A percentile compares a stretch with the other conserved stretches of the same genome.
These are phyloP conservation scores for Trichosporon ovoides DNA, from an alignment of 1,284 basidiomycete species.

Conservation along the genomic window DNA sequence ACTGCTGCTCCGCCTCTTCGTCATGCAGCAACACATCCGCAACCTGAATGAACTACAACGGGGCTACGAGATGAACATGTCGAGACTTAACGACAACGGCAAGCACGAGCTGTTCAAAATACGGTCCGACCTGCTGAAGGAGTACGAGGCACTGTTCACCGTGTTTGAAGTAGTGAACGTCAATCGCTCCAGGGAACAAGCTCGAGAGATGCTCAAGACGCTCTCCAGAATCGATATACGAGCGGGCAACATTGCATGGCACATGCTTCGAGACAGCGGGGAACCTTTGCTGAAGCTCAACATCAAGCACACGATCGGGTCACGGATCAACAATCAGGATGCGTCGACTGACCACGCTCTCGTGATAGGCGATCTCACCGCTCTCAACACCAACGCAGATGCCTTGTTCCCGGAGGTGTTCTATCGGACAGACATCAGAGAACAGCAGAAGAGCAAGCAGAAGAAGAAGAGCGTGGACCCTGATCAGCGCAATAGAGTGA, in stretches of 20 bases:
- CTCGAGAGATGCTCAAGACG: constrained; percentile 66
- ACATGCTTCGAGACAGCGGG: constrained; percentile 72
- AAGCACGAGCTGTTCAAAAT: constrained; percentile 57
- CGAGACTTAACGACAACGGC: constrained; percentile 54
- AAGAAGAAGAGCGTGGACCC: constrained; percentile 9
- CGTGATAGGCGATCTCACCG: constrained; percentile 67
- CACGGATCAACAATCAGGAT: constrained; percentile 82
- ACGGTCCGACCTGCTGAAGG: constrained; percentile 66
- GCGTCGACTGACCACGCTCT: constrained; percentile 79
- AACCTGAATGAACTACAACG: constrained; percentile 57
- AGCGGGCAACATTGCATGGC: constrained; percentile 87
- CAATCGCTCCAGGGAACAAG: constrained; percentile 63
- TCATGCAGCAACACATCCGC: constrained; percentile 70
- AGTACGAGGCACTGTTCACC: constrained; percentile 75
- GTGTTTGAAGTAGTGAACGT: constrained; percentile 82
- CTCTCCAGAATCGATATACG: constrained; percentile 75
- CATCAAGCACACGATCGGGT: constrained; percentile 71
- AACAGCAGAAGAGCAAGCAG: constrained; percentile 52
- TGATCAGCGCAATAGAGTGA: constrained; percentile 6
- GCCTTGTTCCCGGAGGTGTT: constrained; percentile 87
- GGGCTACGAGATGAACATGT: constrained; percentile 55
- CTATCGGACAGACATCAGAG: constrained; percentile 57
- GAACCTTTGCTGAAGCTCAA: constrained; percentile 81
- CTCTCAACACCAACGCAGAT: constrained; percentile 79
- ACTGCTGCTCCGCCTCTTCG: constrained; percentile 61